phyloP scores from a whole-genome alignment of 345 rosid species.

The Hibiscus tridactylites region DNA sequence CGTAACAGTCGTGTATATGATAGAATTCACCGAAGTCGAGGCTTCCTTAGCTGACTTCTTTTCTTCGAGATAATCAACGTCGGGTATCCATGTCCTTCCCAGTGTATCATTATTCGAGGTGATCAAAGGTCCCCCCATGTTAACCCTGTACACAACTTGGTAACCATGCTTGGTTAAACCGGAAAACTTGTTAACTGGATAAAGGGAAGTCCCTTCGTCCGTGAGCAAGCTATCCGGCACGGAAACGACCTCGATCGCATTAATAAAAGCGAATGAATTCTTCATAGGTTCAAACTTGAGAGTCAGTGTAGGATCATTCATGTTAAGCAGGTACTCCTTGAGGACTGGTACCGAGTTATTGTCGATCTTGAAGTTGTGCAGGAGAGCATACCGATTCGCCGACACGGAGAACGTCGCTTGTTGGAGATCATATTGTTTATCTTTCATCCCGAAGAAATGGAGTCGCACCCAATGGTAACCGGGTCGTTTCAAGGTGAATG shows the following conservation, averaged over 20 bases:
- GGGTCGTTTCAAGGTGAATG: slow-evolving; percentile 38
- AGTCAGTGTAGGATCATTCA: slow-evolving; percentile 37
- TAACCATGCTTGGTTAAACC: slow-evolving; percentile 40
- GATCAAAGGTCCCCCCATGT: slow-evolving; percentile 63
- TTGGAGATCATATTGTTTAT: slow-evolving; percentile 37
- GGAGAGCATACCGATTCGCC: slow-evolving; percentile 50
- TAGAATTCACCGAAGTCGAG: slow-evolving; percentile 29
- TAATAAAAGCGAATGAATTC: slow-evolving; percentile 52
- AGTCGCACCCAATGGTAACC: slow-evolving; percentile 83
- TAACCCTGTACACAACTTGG: slow-evolving; percentile 57
- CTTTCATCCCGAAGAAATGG: slow-evolving; percentile 45
- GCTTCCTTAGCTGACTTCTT: slow-evolving; percentile 27
- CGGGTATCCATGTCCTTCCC: slow-evolving; percentile 53
- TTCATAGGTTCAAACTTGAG: slow-evolving; percentile 46
- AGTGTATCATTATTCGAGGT: slow-evolving; percentile 50
- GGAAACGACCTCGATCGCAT: slow-evolving; percentile 70
- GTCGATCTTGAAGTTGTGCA: slow-evolving; percentile 43
- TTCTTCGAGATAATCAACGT: slow-evolving; percentile 39
- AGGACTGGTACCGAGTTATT: slow-evolving; percentile 28
- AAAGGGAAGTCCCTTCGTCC: slow-evolving; percentile 43
- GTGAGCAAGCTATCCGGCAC: slow-evolving; percentile 54
- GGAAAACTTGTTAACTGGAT: slow-evolving; percentile 32
- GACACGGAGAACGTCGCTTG: slow-evolving; percentile 46
- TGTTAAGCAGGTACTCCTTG: slow-evolving; percentile 60
- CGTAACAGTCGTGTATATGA: slow-evolving; percentile 45